These are phyloP conservation scores for Helicocarpus griseus DNA, from an alignment of 2,329 filamentous ascomycete species.

Conservation along the genomic window DNA sequence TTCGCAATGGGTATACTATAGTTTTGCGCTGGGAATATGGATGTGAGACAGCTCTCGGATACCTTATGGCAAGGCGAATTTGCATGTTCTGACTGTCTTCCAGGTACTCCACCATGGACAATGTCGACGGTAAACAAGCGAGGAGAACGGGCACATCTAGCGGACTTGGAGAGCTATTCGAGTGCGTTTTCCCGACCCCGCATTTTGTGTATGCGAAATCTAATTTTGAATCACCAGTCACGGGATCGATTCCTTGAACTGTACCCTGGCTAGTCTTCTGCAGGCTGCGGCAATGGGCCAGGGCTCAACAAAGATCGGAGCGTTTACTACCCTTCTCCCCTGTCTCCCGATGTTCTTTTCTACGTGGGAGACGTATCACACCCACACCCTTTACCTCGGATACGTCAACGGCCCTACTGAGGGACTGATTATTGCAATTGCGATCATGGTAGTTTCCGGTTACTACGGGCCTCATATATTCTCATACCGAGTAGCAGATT, in stretches of 20 bases:
- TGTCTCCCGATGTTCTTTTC: constrained; percentile 99
- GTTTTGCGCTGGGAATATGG: constrained; percentile 91
- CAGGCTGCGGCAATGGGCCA: constrained; percentile 91
- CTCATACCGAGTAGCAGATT: constrained; percentile 61
- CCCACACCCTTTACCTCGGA: constrained; percentile 90
- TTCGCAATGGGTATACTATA: constrained; percentile 88
- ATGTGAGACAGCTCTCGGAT: constrained; percentile 51
- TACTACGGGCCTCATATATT: constrained; percentile 83
- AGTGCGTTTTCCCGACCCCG: constrained; percentile 41
- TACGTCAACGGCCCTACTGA: constrained; percentile 97
- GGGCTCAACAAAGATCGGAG: constrained; percentile 71
- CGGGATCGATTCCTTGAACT: constrained; percentile 96
- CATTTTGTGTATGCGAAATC: constrained; percentile 5
- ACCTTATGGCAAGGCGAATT: background rate
- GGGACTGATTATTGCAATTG: constrained; percentile 78
- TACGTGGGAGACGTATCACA: constrained; percentile 99
- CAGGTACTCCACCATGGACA: constrained; percentile 91
- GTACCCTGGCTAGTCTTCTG: constrained; percentile 80
- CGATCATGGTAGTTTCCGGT: constrained; percentile 77
- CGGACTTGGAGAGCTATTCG: constrained; percentile 89
- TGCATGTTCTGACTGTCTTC: background rate
- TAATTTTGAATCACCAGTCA: constrained; percentile 46
- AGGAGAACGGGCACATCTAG: constrained; percentile 90
- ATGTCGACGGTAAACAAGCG: constrained; percentile 96
- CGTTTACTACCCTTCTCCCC: constrained; percentile 84